Base-by-base conservation (phyloP, 768 basidiomycete genomes). In the Hygrocybe coccinea region DNA sequence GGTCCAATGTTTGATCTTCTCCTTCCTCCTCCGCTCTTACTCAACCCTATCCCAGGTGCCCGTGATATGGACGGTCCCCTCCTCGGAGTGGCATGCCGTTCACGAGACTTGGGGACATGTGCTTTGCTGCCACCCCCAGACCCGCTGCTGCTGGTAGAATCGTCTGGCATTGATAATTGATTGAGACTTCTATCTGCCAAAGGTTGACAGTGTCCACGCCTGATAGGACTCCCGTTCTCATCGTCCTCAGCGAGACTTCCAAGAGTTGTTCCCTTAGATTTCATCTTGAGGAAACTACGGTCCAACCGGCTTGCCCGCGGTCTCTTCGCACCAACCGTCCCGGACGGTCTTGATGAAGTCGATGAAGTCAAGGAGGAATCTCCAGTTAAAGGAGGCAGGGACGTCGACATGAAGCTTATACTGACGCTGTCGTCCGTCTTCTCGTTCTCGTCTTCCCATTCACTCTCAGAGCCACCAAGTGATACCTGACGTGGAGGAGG, bases 381-480 rank as follows among this genome's bases (percentile, higher is more conserved):
- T 65, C 57, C 60, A 62, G 24, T 64, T 61, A 14, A 72, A 14
- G 72, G 63, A 36, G 75, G 67, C n/a, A 74, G 61, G 12, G 76
- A 73, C n/a, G 71, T 66, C 14, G 79, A 71, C 54, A 74, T 58
- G 64, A 83, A 77, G 65, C 77, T 83, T 57, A 84, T 55, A 60
- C 76, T 81, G 62, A 87, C 64, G 65, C 86, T 89, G 49, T 89
- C 89, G 7, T 93, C 89, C 1, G 87, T 89, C 71, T 81, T 87
- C 65, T 91, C 89, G 61, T 84, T 82, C 63, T 91, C 91, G 64
- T 92, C 89, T 69, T 92, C 90, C 90, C 91, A 92, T 55, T 93
- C 90, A 67, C 86, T 90, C 62, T 91, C 89, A 5, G 87, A 89
- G 5, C 83, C 78, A 45, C 83, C 79, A 21, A 79, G 68, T 3